phyloP scores from a whole-genome alignment of 305 asterid genomes.

The Euphrasia arctica region DNA sequence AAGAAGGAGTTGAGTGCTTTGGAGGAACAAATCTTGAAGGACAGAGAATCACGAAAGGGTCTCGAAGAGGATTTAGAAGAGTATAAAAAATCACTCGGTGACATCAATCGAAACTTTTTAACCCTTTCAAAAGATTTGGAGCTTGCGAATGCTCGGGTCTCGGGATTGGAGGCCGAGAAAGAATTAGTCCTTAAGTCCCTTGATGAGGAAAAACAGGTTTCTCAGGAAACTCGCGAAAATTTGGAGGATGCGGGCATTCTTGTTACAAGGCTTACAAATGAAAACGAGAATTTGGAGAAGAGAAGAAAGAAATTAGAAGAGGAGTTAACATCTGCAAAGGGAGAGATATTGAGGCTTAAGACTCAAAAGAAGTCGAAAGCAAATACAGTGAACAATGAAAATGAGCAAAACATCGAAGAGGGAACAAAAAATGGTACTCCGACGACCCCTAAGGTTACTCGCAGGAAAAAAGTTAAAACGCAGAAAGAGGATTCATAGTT shows the following conservation, averaged over 20 bases:
- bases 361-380: conserved; percentile 38
- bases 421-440: conserved; percentile 33
- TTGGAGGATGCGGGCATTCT: conserved; percentile 73
- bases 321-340: conserved; percentile 81
- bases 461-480: conserved; percentile 46
- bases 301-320: conserved; percentile 62
- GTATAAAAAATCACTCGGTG: conserved; percentile 55
- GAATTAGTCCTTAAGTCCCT: conserved; percentile 44
- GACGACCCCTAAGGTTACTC: conserved; percentile 35
- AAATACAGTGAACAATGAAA: conserved; percentile 33
- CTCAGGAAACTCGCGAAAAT: conserved; percentile 65
- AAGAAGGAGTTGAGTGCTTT: conserved; percentile 45
- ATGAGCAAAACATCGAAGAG: conserved; percentile 30
- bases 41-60: conserved; percentile 42
- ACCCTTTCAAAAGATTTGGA: conserved; percentile 50
- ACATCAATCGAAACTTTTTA: conserved; percentile 41
- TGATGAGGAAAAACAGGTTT: conserved; percentile 49
- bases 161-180: conserved; percentile 61
- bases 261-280: conserved; percentile 59
- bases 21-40: conserved; percentile 42
- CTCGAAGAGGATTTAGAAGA: conserved; percentile 52
- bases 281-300: conserved; percentile 51
- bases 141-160: conserved; percentile 44
- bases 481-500: conserved; percentile 37
- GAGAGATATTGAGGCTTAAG: conserved; percentile 74